A percentile compares a stretch with the other conserved stretches of the same genome.
These are phyloP conservation scores for Ophiostoma sp. DNA, from an alignment of 2,329 filamentous ascomycete genomes.

Conservation along the genomic window DNA sequence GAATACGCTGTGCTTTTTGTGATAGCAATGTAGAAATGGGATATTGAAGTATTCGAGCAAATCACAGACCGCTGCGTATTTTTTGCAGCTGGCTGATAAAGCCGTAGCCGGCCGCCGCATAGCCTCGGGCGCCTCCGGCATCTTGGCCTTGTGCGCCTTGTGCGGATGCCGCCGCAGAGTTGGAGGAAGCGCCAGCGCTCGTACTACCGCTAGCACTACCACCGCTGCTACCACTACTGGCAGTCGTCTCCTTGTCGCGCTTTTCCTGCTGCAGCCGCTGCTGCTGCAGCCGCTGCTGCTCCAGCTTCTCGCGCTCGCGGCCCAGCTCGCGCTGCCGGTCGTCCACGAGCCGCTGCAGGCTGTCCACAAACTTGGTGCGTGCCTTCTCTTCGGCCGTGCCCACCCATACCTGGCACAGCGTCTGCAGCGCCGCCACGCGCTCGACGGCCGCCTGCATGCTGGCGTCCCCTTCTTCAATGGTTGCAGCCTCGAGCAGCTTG, in stretches of 20 bases:
- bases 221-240: not conserved
- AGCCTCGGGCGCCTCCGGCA: slow-evolving; percentile 38
- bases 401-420: slow-evolving; percentile 78
- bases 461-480: not conserved
- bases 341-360: slow-evolving; percentile 74
- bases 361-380: slow-evolving; percentile 73
- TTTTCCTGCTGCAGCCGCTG: not conserved
- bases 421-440: slow-evolving; percentile 71
- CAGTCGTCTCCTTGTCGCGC: not conserved
- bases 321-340: slow-evolving; percentile 57
- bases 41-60: not conserved
- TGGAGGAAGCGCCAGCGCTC: too few species aligned
- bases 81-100: slow-evolving; percentile 60
- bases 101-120: slow-evolving; percentile 48
- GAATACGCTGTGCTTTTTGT: not conserved
- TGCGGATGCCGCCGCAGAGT: not conserved
- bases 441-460: slow-evolving; percentile 59
- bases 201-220: too few species aligned
- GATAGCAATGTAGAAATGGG: not conserved
- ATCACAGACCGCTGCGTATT: slow-evolving; percentile 49
- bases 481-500: slow-evolving; percentile 47
- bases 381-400: slow-evolving; percentile 94
- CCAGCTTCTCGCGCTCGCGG: slow-evolving; percentile 39
- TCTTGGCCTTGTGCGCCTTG: slow-evolving; percentile 7
- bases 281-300: slow-evolving; percentile 23